Evolutionary conservation across 1,284 basidiomycete species (phyloP).

Genomic region (Flammula alnicola): DNA sequence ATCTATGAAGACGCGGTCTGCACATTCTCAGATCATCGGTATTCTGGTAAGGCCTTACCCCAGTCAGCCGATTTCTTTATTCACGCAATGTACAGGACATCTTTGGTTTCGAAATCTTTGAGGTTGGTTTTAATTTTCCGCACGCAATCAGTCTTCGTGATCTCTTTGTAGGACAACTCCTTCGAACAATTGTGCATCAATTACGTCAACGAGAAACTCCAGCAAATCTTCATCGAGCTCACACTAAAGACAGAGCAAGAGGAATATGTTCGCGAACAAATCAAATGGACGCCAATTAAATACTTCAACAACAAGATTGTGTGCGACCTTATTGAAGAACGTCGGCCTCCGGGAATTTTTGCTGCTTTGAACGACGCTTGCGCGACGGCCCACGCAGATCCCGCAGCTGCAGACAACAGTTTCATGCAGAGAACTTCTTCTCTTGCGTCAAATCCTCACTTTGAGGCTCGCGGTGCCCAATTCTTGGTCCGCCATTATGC

Average conservation of each 20-base stretch:
- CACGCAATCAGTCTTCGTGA: conserved; percentile 1
- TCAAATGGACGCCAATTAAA: conserved; percentile 99
- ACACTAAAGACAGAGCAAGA: conserved; percentile 99
- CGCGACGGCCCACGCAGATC: conserved; percentile 98
- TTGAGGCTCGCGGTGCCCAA: conserved; percentile 89
- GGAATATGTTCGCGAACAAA: conserved; percentile 97
- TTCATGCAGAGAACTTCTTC: conserved; percentile 92
- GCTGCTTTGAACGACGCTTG: conserved; percentile 98
- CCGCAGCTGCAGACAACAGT: conserved; percentile 94
- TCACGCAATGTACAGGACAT: conserved; percentile 69
- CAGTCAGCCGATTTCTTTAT: not conserved
- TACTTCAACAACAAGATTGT: conserved; percentile 98
- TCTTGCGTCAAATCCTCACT: conserved; percentile 86
- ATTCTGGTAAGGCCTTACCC: conserved; percentile 65
- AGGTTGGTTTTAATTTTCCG: conserved; percentile 48
- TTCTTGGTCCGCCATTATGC: conserved; percentile 96
- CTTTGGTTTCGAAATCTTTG: conserved; percentile 98
- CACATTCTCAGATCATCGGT: conserved; percentile 88
- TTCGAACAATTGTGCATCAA: conserved; percentile 99
- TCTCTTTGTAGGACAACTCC: conserved; percentile 82
- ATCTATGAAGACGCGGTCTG: conserved; percentile 88
- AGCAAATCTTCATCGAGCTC: conserved; percentile 99
- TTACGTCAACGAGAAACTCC: conserved; percentile 99
- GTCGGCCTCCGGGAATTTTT: conserved; percentile 95
- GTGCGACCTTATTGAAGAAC: conserved; percentile 97